These are phyloP conservation scores for Penicillium sclerotigenum DNA, from an alignment of 2,329 filamentous ascomycete species.

Conservation along the genomic window DNA sequence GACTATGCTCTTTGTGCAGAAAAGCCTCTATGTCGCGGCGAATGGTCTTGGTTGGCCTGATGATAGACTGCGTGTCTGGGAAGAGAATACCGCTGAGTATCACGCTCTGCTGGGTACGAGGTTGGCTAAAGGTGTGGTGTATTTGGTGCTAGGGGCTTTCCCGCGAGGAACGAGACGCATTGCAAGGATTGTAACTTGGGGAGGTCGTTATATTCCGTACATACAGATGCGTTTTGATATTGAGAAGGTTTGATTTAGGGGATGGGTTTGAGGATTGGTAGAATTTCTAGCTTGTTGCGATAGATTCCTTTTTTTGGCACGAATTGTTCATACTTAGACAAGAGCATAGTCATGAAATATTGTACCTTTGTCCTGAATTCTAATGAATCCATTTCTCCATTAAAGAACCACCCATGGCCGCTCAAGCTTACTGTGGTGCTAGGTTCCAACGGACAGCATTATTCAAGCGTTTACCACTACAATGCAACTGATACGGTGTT, in stretches of 20 bases:
- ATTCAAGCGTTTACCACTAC: too few species aligned
- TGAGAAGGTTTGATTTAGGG: neutral
- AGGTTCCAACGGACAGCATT: too few species aligned
- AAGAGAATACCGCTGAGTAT: neutral
- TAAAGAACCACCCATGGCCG: neutral
- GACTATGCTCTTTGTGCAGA: neutral
- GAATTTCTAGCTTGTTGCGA: neutral
- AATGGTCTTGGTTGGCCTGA: neutral
- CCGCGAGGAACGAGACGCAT: neutral
- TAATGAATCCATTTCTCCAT: neutral
- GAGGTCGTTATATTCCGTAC: neutral
- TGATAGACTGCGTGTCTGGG: neutral
- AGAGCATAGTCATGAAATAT: neutral
- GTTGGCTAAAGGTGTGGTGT: neutral
- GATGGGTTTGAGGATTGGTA: neutral
- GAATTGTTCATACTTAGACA: neutral
- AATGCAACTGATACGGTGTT: too few species aligned
- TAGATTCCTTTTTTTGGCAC: neutral
- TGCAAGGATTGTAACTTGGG: neutral
- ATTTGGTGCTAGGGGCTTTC: neutral
- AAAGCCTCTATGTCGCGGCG: neutral
- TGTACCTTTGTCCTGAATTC: neutral
- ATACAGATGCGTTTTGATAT: neutral
- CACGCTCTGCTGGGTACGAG: neutral
- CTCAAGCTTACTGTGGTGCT: neutral